Evolutionary conservation across 179 eudicot genomes (phyloP).

Genomic region (Nepenthes alata): DNA sequence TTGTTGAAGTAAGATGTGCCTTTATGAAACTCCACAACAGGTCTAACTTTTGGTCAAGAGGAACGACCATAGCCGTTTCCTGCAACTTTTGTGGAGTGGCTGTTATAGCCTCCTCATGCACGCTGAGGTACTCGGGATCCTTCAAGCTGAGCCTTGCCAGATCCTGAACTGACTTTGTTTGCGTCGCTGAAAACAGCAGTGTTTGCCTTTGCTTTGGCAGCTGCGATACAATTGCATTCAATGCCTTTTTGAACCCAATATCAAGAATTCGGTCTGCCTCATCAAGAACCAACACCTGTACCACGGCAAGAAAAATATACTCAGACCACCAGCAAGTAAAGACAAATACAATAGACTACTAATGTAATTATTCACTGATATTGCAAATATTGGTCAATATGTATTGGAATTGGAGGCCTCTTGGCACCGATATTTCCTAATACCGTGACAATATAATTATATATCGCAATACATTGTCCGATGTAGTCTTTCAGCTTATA

Average conservation of each 20-base stretch:
- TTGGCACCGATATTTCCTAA: no score
- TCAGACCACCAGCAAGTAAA: no score
- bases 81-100: slow-evolving; percentile 71
- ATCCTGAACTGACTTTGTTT: slow-evolving; percentile 82
- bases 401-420: no score
- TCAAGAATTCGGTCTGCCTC: slow-evolving; percentile 98
- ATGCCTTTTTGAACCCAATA: slow-evolving; percentile 53
- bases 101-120: slow-evolving; percentile 61
- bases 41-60: slow-evolving; percentile 72
- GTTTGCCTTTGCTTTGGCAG: slow-evolving; percentile 75
- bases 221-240: slow-evolving; percentile 80
- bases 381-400: no score
- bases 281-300: slow-evolving; percentile 84
- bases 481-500: no score
- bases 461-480: no score
- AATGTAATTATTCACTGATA: no score
- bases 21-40: slow-evolving; percentile 87
- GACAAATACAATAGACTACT: no score
- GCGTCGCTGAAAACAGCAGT: slow-evolving; percentile 83
- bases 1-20: slow-evolving; percentile 67
- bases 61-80: slow-evolving; percentile 58
- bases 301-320: no score
- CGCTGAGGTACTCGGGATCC: slow-evolving; percentile 88
- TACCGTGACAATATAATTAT: no score
- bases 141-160: slow-evolving; percentile 90